Evolutionary conservation across 768 basidiomycete genomes (phyloP).

Genomic region (Chlorophyllum brunneum): DNA sequence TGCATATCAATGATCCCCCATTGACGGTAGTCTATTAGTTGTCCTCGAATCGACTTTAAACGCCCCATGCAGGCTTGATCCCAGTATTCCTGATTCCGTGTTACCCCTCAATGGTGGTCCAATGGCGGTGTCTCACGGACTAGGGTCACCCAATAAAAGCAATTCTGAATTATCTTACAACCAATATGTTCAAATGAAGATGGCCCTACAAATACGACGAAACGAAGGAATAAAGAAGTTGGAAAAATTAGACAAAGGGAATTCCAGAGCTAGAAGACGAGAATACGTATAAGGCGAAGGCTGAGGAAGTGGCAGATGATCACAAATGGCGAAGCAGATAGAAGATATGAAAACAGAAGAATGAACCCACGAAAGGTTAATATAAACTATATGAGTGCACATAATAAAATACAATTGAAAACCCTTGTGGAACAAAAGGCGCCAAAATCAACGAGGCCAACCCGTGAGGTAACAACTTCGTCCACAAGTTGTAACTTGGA

Average conservation of each 20-base stretch:
- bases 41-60: too few relatives aligned
- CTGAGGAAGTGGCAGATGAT: conserved; percentile 17
- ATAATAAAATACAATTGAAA: conserved; percentile 22
- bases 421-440: conserved; percentile 3
- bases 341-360: conserved; percentile 19
- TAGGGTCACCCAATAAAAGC: background rate
- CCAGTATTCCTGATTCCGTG: too few relatives aligned
- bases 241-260: background rate
- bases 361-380: conserved; percentile 23
- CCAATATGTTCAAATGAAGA: conserved; percentile 7
- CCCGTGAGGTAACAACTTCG: background rate
- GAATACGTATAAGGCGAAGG: background rate
- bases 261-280: background rate
- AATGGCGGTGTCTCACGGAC: background rate
- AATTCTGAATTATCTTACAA: conserved; percentile 13
- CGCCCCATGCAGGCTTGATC: too few relatives aligned
- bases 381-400: conserved; percentile 27
- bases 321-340: conserved; percentile 25
- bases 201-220: background rate
- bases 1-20: background rate
- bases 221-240: background rate
- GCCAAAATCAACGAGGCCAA: background rate
- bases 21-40: too few relatives aligned
- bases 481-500: background rate
- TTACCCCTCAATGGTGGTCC: too few relatives aligned